These are phyloP conservation scores for Apophysomyces trapeziformis DNA, from an alignment of 371 early-diverging fungal species.

Conservation along the genomic window DNA sequence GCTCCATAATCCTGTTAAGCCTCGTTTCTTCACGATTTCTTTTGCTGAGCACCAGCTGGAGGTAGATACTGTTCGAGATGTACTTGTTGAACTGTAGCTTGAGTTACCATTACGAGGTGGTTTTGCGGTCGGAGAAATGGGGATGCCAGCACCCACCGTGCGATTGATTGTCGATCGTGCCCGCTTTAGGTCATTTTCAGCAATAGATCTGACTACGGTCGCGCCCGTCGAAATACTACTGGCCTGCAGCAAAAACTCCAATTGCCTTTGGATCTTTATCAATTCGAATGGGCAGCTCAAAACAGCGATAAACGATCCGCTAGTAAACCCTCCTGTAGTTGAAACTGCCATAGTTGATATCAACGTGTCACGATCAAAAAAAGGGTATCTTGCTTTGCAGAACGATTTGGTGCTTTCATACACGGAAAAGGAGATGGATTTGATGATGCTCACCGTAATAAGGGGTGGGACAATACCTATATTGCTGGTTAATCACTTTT, in stretches of 20 bases:
- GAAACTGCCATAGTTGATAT: constrained; percentile 57
- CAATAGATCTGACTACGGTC: constrained; percentile 34
- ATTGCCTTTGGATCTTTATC: constrained; percentile 81
- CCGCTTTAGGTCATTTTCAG: constrained; percentile 16
- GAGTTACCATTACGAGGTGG: constrained; percentile 6
- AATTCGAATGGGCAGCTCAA: constrained; percentile 80
- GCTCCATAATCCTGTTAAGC: constrained; percentile 50
- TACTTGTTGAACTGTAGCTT: not conserved
- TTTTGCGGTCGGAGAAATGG: constrained; percentile 22
- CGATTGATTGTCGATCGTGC: constrained; percentile 21
- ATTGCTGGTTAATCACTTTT: not conserved
- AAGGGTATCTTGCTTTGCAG: constrained; percentile 30
- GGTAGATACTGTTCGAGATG: constrained; percentile 25
- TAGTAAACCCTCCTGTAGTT: constrained; percentile 62
- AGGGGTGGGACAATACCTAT: constrained; percentile 75
- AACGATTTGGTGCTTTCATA: constrained; percentile 63
- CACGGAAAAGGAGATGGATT: constrained; percentile 76
- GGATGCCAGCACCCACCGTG: constrained; percentile 42
- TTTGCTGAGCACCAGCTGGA: constrained; percentile 65
- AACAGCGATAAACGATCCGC: constrained; percentile 71
- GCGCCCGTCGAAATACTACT: constrained; percentile 55
- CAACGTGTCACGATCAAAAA: constrained; percentile 36
- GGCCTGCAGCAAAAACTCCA: constrained; percentile 64
- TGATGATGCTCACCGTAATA: constrained; percentile 77
- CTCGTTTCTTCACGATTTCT: constrained; percentile 59